Evolutionary conservation across 345 rosid species (phyloP), one percentile per base, ranked within the genome.

Genomic region (Pistacia vera): DNA sequence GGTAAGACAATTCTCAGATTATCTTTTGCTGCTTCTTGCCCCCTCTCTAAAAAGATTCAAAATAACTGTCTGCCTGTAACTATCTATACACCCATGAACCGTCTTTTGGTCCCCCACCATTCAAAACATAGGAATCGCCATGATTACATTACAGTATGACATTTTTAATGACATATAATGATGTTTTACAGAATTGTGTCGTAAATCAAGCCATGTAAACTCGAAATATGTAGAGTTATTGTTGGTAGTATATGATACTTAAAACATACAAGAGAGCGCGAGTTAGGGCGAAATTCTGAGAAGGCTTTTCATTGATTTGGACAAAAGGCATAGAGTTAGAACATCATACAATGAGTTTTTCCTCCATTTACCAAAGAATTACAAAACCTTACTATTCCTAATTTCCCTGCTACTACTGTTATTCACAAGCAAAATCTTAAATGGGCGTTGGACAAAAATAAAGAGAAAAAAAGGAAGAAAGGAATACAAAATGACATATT

Each of bases 401-500:
- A 64, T 62, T 68, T 71, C 82, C 71, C 75, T 79, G 77, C 83
- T 63, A 35, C 90, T 63, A 48, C 90, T 86, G 82, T 8, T 87
- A 94, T 85, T 89, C 81, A 89, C 60, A 77, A 77, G 63, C 77
- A 78, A 81, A 85, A 78, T 74, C 77, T 16, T 72, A 79, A 36
- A 75, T 44, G 71, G 75, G 71, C 81, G 70, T 58, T 69, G 59
- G 63, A 35, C 77, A 70, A 73, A 72, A 75, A 59, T 62, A 63
- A 41, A 55, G 58, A 63, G 41, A 18, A 61, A 38, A 12, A 46
- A 73, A 18, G 57, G 17, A 20, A 56, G 12, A 22, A 12, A 4
- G 20, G 11, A 60, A 51, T 70, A 44, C 49, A 3, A 38, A 75
- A 67, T 46, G 60, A 48, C 68, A 57, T 30, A 30, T 46, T 68